These are phyloP conservation scores for Podaxis sp. DNA, from an alignment of 768 basidiomycete genomes.

Conservation along the genomic window DNA sequence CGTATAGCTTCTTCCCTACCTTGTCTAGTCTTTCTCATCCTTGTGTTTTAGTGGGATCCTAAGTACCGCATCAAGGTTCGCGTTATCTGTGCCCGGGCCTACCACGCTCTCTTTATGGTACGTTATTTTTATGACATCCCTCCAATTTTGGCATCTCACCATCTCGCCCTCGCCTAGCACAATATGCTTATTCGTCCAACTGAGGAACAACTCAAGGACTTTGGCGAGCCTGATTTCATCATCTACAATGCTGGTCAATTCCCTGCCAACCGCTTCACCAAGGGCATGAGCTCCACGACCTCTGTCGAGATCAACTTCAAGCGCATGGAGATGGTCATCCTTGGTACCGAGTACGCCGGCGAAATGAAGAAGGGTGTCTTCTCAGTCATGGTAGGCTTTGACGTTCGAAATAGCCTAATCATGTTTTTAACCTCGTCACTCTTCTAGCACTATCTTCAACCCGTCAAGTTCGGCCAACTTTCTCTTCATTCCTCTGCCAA, in stretches of 20 bases:
- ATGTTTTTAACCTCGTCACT: conserved; percentile 17
- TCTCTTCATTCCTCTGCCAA: conserved; percentile 98
- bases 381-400: conserved; percentile 82
- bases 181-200: conserved; percentile 99
- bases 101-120: conserved; percentile 98
- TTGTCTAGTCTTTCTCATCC: conserved; percentile 11
- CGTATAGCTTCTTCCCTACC: conserved; percentile 24
- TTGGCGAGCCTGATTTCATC: conserved; percentile 98
- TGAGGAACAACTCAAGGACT: conserved; percentile 87
- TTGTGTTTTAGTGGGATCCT: conserved; percentile 79
- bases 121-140: conserved; percentile 29
- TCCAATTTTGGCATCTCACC: conserved; percentile 20
- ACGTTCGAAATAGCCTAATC: not conserved
- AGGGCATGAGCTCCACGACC: conserved; percentile 99
- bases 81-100: conserved; percentile 96
- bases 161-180: conserved; percentile 51
- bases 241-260: conserved; percentile 99
- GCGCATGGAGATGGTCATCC: conserved; percentile 99
- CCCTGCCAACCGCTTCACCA: conserved; percentile 99
- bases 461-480: conserved; percentile 96
- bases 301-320: conserved; percentile 99
- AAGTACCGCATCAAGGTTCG: conserved; percentile 99
- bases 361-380: conserved; percentile 99
- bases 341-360: conserved; percentile 96
- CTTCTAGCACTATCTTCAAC: conserved; percentile 90